Evolutionary conservation across 768 basidiomycete genomes (phyloP).

Genomic region (Suillus subluteus): DNA sequence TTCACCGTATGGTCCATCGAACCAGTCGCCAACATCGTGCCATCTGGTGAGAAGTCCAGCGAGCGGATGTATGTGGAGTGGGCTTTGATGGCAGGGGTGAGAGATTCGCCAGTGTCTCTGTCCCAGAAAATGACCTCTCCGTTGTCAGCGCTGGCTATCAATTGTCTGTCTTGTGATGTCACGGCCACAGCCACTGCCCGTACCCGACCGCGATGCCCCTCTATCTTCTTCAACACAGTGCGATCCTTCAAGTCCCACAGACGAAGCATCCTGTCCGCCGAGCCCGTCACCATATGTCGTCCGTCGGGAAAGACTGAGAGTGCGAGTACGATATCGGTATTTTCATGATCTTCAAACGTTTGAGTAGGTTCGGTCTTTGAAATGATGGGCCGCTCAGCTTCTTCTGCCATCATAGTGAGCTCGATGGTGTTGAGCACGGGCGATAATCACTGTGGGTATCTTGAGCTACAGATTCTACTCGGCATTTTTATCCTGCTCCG

Average conservation of each 20-base stretch:
- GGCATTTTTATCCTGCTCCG: not conserved
- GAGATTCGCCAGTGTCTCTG: not conserved
- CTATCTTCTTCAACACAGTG: not conserved
- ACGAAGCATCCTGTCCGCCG: not conserved
- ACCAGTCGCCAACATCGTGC: not conserved
- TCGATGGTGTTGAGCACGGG: not conserved
- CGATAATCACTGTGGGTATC: not conserved
- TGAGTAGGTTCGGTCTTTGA: not conserved
- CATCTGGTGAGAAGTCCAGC: not conserved
- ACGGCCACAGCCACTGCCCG: not conserved
- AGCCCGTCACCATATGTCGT: slow-evolving; percentile 2
- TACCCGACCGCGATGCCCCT: not conserved
- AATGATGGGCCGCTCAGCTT: not conserved
- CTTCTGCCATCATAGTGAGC: not conserved
- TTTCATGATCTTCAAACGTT: slow-evolving; percentile 1
- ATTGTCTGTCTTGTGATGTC: not conserved
- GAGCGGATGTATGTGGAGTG: slow-evolving; percentile 2
- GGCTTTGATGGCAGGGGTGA: not conserved
- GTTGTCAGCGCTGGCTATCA: slow-evolving; percentile 4
- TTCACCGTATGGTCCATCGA: not conserved
- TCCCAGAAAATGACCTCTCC: not conserved
- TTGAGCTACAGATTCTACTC: not conserved
- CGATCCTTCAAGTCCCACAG: not conserved
- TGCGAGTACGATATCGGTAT: not conserved
- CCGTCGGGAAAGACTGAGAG: not conserved